Evolutionary conservation across 768 basidiomycete genomes (phyloP).

Genomic region (Cystobasidium onofrii): DNA sequence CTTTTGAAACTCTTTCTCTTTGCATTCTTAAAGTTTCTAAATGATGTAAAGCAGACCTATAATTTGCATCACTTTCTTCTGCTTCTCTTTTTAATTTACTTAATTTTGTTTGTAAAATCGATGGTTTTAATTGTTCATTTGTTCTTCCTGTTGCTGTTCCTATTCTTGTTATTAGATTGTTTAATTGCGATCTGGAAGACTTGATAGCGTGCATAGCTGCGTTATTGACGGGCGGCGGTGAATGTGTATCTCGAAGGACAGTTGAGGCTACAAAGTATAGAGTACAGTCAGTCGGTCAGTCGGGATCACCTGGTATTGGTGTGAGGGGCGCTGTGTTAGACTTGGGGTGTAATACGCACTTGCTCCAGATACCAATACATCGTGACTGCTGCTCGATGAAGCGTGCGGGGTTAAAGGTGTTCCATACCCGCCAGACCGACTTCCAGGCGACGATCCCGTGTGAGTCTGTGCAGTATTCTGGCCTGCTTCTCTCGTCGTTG

Average conservation of each 20-base stretch:
- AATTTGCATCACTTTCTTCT: slow-evolving; percentile 38
- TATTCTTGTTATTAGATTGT: slow-evolving; percentile 28
- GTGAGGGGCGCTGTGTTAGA: not conserved
- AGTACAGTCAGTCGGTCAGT: slow-evolving; percentile 22
- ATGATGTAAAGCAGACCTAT: slow-evolving; percentile 33
- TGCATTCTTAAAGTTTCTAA: slow-evolving; percentile 42
- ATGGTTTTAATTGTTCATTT: slow-evolving; percentile 1
- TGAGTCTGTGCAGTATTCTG: not conserved
- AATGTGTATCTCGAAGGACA: slow-evolving; percentile 23
- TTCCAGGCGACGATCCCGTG: not conserved
- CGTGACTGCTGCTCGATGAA: not conserved
- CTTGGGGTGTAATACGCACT: not conserved
- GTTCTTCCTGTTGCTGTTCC: slow-evolving; percentile 21
- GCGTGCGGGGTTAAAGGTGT: not conserved
- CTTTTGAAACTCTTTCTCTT: slow-evolving; percentile 35
- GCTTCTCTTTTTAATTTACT: slow-evolving; percentile 38
- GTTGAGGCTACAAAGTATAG: slow-evolving; percentile 35
- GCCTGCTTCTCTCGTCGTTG: not conserved
- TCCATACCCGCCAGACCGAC: not conserved
- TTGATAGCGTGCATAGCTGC: slow-evolving; percentile 29
- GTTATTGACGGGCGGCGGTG: slow-evolving; percentile 18
- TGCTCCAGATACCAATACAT: not conserved
- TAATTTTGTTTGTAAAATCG: slow-evolving; percentile 7
- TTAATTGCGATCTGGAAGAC: slow-evolving; percentile 16
- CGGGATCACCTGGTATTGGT: not conserved